A percentile compares a stretch with the other conserved stretches of the same genome.
Evolutionary conservation across 2,329 filamentous ascomycete species (phyloP).

Genomic region (Aureobasidium sp.): DNA sequence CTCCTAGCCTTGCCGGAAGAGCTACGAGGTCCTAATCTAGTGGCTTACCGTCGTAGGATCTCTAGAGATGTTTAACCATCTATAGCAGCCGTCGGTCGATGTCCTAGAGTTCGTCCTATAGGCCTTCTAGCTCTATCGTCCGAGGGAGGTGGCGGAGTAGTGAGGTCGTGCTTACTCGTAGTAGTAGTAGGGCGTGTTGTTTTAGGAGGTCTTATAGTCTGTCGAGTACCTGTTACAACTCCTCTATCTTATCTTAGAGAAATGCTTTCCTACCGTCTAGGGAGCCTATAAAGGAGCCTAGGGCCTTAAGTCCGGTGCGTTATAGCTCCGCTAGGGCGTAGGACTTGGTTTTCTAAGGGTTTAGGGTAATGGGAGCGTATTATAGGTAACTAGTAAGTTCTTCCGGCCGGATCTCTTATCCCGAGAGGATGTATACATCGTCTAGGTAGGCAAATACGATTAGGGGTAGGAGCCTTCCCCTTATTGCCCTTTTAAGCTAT

Average conservation of each 20-base stretch:
- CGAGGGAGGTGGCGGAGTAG: not conserved
- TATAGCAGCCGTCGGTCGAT: not conserved
- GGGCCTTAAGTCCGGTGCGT: not conserved
- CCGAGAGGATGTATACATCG: too few relatives aligned
- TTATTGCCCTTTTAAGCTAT: too few relatives aligned
- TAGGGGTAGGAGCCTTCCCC: too few relatives aligned
- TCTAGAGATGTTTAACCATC: not conserved
- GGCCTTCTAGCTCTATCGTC: not conserved
- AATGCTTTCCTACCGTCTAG: not conserved
- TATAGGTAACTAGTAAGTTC: too few relatives aligned
- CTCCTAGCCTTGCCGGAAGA: not conserved
- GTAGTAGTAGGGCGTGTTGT: not conserved
- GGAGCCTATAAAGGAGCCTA: not conserved
- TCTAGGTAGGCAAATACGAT: too few relatives aligned
- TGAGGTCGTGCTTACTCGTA: not conserved
- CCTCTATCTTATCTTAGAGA: not conserved
- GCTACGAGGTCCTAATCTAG: not conserved
- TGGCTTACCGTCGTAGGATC: not conserved
- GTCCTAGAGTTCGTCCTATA: not conserved
- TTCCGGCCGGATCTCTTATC: too few relatives aligned
- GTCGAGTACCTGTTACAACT: not conserved
- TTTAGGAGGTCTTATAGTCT: not conserved
- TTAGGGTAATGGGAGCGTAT: too few relatives aligned
- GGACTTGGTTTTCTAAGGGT: too few relatives aligned
- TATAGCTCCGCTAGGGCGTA: too few relatives aligned